A percentile compares a stretch with the other conserved stretches of the same genome.
Conservation (phyloP, 495 filamentous ascomycete species). For the Aspergillus olivimuriae region DNA sequence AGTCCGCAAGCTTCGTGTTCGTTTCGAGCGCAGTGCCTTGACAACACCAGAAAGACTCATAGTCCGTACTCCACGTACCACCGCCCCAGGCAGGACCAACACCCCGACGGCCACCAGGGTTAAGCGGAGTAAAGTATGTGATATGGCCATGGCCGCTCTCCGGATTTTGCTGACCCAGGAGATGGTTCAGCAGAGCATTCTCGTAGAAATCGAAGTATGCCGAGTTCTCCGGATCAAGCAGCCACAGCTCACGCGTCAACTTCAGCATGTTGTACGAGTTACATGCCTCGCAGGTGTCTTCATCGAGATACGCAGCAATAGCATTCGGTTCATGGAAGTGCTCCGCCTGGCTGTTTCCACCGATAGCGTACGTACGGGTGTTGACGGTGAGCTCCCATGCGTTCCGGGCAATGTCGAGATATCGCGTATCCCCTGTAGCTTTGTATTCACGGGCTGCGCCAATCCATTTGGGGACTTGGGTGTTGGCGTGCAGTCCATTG, state of each 20-base stretch:
- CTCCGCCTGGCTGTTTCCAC: background rate
- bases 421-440: background rate
- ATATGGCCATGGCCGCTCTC: background rate
- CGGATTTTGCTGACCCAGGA: background rate
- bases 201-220: background rate
- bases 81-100: background rate
- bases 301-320: background rate
- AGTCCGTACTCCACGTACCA: background rate
- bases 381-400: background rate
- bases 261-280: conserved; percentile 3
- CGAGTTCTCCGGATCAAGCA: background rate
- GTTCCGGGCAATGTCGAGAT: background rate
- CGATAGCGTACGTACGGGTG: conserved; percentile 1
- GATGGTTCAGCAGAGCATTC: background rate
- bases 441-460: background rate
- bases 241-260: conserved; percentile 1
- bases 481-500: background rate
- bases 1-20: background rate
- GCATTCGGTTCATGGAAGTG: background rate
- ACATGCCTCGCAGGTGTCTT: background rate
- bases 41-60: conserved; percentile 1
- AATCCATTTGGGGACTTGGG: background rate
- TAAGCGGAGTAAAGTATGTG: conserved; percentile 1
- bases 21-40: background rate
- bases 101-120: background rate